Evolutionary conservation across 83 land plant genomes (phyloP).

Genomic region (Diphasiastrum complanatum): DNA sequence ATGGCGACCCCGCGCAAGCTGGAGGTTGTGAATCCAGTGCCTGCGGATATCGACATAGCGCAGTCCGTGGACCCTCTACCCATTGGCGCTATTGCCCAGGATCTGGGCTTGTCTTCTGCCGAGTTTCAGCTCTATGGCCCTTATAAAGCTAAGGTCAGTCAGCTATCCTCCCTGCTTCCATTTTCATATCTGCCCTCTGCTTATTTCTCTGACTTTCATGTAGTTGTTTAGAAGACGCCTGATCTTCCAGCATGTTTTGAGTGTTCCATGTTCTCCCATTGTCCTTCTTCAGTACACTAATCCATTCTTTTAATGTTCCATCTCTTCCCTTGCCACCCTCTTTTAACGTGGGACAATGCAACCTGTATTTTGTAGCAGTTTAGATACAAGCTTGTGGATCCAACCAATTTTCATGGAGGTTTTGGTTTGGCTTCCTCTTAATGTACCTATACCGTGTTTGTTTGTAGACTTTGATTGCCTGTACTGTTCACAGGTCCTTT

Average conservation of each 20-base stretch:
- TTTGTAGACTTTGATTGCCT: neutral
- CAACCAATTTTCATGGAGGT: neutral
- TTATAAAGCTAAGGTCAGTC: slow-evolving; percentile 80
- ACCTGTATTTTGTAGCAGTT: neutral
- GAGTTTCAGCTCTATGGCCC: slow-evolving; percentile 88
- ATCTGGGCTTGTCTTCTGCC: slow-evolving; percentile 48
- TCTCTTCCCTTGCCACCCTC: neutral
- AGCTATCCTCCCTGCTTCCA: neutral
- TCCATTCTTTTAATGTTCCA: neutral
- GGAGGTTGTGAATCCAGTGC: slow-evolving; percentile 72
- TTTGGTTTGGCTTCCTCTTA: neutral
- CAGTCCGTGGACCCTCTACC: slow-evolving; percentile 82
- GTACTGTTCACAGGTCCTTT: slow-evolving; percentile 47
- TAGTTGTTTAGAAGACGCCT: neutral
- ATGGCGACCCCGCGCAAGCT: slow-evolving; percentile 49
- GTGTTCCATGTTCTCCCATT: too few relatives aligned
- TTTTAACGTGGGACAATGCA: neutral
- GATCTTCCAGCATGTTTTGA: neutral
- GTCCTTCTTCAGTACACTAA: neutral
- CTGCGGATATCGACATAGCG: slow-evolving; percentile 93
- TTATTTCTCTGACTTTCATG: neutral
- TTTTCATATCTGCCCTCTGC: neutral
- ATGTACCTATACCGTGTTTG: neutral
- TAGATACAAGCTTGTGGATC: neutral
- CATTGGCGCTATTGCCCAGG: slow-evolving; percentile 68